These are phyloP conservation scores for Phytophthora kernoviae DNA, from an alignment of 352 stramenopile genomes.

Conservation along the genomic window DNA sequence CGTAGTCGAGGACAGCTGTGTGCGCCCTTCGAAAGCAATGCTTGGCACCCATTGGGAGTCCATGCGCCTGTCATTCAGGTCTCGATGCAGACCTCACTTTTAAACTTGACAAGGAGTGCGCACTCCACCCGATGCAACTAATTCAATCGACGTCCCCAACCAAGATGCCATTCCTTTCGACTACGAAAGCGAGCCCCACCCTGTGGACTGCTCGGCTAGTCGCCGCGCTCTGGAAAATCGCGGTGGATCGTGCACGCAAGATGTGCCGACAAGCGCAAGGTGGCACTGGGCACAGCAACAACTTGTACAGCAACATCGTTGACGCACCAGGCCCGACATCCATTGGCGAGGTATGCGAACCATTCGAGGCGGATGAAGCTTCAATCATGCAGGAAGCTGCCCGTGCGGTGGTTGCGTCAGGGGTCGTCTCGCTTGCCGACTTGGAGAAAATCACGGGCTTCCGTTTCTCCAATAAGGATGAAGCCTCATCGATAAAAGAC, in stretches of 20 bases:
- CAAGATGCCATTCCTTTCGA: slow-evolving; percentile 12
- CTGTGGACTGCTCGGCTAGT: slow-evolving; percentile 32
- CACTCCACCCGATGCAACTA: slow-evolving; percentile 18
- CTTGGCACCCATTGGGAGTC: slow-evolving; percentile 4
- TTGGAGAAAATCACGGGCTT: slow-evolving; percentile 31
- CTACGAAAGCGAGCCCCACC: slow-evolving; percentile 10
- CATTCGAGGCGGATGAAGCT: slow-evolving; percentile 12
- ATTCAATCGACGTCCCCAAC: slow-evolving; percentile 11
- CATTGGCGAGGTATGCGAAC: background rate
- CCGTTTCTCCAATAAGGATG: slow-evolving; percentile 16
- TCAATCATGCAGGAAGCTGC: slow-evolving; percentile 34
- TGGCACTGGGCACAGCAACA: slow-evolving; percentile 1
- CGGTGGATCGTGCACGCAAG: slow-evolving; percentile 23
- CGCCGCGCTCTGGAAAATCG: slow-evolving; percentile 34
- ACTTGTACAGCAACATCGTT: slow-evolving; percentile 10
- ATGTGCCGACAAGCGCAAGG: slow-evolving; percentile 9
- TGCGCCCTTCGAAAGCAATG: no score
- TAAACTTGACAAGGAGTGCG: slow-evolving; percentile 11
- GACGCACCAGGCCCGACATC: background rate
- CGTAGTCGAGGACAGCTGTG: no score
- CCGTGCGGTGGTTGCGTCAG: slow-evolving; percentile 26
- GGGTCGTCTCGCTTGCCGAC: slow-evolving; percentile 32
- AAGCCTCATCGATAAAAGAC: slow-evolving; percentile 11
- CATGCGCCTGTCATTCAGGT: background rate
- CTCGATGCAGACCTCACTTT: slow-evolving; percentile 15